These are phyloP conservation scores for Musa beccarii DNA, from an alignment of 176 grass and related monocot species.

Conservation along the genomic window DNA sequence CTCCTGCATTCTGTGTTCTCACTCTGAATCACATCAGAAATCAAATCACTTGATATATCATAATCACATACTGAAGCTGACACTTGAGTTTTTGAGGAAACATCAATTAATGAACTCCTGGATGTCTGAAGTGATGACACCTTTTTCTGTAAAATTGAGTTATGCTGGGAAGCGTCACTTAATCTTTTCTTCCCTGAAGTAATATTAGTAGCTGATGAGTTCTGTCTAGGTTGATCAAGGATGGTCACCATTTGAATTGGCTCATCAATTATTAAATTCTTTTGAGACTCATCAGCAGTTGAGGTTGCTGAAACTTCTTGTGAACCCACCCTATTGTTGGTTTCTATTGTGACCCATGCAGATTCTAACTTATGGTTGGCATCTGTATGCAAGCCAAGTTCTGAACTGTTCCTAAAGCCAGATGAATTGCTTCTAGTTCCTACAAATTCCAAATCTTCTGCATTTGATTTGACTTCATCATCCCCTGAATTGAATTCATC, in stretches of 20 bases:
- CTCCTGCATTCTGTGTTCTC: constrained; percentile 14
- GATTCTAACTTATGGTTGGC: constrained; percentile 30
- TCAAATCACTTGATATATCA: constrained; percentile 31
- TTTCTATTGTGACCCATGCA: constrained; percentile 23
- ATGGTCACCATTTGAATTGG: constrained; percentile 54
- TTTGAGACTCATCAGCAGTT: constrained; percentile 26
- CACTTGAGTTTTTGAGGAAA: constrained; percentile 19
- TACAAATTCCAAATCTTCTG: constrained; percentile 25
- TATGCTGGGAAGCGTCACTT: constrained; percentile 26
- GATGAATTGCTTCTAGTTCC: constrained; percentile 27
- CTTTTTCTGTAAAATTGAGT: constrained; percentile 20
- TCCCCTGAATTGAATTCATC: constrained; percentile 23
- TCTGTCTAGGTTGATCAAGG: constrained; percentile 57
- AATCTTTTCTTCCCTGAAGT: constrained; percentile 42
- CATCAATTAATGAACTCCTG: constrained; percentile 38
- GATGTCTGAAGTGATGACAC: constrained; percentile 19
- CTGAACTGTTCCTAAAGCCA: constrained; percentile 19
- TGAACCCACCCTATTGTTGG: constrained; percentile 22
- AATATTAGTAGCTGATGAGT: constrained; percentile 37
- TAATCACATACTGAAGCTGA: constrained; percentile 25
- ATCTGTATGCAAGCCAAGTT: constrained; percentile 22
- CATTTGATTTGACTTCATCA: constrained; percentile 22
- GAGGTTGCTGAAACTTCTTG: constrained; percentile 20
- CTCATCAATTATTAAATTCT: constrained; percentile 41
- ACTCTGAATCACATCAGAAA: constrained; percentile 25